These are phyloP conservation scores for Metschnikowia kunwiensis DNA, from an alignment of 805 yeast genomes.

Conservation along the genomic window DNA sequence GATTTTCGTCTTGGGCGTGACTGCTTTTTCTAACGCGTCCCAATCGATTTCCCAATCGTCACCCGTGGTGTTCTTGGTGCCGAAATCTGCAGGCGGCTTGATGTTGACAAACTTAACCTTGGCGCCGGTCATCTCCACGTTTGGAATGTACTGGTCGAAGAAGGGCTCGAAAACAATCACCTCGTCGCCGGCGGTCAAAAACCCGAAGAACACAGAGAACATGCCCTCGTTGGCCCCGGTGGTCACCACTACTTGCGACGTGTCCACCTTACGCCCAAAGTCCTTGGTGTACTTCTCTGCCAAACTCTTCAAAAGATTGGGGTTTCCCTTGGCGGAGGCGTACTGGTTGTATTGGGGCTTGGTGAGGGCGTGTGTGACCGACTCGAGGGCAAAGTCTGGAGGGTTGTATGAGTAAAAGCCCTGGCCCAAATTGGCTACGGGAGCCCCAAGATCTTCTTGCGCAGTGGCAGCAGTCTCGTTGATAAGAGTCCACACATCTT, in stretches of 20 bases:
- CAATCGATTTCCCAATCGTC: constrained; percentile 86
- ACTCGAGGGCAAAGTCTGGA: constrained; percentile 85
- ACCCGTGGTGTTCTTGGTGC: constrained; percentile 63
- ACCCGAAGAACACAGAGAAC: constrained; percentile 78
- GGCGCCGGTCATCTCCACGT: constrained; percentile 92
- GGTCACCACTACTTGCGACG: constrained; percentile 71
- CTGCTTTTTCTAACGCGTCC: constrained; percentile 67
- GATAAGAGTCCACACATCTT: constrained; percentile 93
- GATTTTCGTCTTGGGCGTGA: constrained; percentile 75
- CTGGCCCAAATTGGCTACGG: constrained; percentile 88
- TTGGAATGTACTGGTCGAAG: constrained; percentile 94
- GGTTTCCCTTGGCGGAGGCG: constrained; percentile 87
- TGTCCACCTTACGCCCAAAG: constrained; percentile 54
- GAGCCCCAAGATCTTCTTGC: constrained; percentile 63
- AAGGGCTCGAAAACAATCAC: constrained; percentile 96
- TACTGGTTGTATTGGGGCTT: constrained; percentile 83
- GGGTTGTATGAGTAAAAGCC: constrained; percentile 97
- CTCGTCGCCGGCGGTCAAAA: constrained; percentile 84
- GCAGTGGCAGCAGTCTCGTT: constrained; percentile 93
- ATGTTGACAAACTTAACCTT: constrained; percentile 83
- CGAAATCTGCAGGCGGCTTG: constrained; percentile 75
- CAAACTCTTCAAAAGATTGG: constrained; percentile 66
- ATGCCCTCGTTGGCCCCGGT: constrained; percentile 99
- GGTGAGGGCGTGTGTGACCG: constrained; percentile 73
- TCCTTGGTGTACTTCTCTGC: constrained; percentile 68